These are phyloP conservation scores for Epicoccum sorghinum DNA, from an alignment of 2,329 filamentous ascomycete species.

Conservation along the genomic window DNA sequence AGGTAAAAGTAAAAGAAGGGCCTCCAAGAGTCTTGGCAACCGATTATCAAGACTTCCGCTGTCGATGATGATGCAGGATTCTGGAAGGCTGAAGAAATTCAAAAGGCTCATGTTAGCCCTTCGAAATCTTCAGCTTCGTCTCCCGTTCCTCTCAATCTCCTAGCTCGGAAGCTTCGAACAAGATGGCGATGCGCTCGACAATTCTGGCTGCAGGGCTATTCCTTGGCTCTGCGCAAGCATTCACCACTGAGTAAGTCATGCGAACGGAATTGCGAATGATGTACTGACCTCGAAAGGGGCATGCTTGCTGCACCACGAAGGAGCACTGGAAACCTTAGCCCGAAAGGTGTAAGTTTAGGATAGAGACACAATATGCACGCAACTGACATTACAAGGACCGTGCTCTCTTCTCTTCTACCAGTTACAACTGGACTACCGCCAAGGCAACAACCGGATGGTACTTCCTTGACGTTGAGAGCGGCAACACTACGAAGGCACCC, in stretches of 20 bases:
- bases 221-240: constrained; percentile 32
- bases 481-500: constrained; percentile 41
- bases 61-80: constrained; percentile 19
- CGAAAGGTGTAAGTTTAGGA: constrained; percentile 35
- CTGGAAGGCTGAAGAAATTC: constrained; percentile 16
- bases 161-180: constrained; percentile 10
- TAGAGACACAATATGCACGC: neutral
- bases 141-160: constrained; percentile 9
- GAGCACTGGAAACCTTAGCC: constrained; percentile 41
- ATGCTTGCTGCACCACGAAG: constrained; percentile 38
- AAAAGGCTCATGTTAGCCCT: constrained; percentile 22
- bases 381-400: constrained; percentile 32
- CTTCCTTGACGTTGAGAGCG: constrained; percentile 38
- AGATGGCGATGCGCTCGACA: constrained; percentile 37
- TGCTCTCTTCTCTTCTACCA: constrained; percentile 43
- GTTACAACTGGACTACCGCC: constrained; percentile 44
- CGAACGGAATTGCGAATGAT: neutral
- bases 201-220: constrained; percentile 34
- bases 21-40: constrained; percentile 19
- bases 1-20: constrained; percentile 13
- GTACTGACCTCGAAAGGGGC: constrained; percentile 20
- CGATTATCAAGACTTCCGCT: constrained; percentile 18
- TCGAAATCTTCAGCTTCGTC: constrained; percentile 4
- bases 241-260: constrained; percentile 35
- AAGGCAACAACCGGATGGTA: constrained; percentile 57